Percentiles rank a stretch among this genome's conserved stretches.
Conservation (phyloP, 2,329 filamentous ascomycete genomes). For the Xylaria sp. region DNA sequence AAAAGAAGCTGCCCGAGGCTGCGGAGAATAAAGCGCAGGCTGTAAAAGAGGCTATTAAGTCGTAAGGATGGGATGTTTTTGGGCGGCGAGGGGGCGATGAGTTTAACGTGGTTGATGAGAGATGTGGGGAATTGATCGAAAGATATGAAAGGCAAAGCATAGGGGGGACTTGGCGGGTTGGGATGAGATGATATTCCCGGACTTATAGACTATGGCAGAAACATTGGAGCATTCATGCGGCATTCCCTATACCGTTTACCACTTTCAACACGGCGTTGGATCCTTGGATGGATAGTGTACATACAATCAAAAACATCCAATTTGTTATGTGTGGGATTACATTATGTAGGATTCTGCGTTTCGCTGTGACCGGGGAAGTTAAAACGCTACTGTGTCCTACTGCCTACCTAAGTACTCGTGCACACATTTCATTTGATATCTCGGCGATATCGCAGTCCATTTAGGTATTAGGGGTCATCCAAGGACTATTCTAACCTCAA, state of each 20-base stretch:
- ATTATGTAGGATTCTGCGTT: background rate
- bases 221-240: slow-evolving; percentile 17
- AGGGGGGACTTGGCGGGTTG: background rate
- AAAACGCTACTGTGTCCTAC: slow-evolving; percentile 7
- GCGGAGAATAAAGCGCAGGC: slow-evolving; percentile 20
- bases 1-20: slow-evolving; percentile 59
- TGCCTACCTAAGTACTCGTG: no score
- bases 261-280: slow-evolving; percentile 17
- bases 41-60: slow-evolving; percentile 26
- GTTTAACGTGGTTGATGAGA: background rate
- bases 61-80: slow-evolving; percentile 1
- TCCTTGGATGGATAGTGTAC: background rate
- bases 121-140: background rate
- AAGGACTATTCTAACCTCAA: no score
- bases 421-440: no score
- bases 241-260: slow-evolving; percentile 14
- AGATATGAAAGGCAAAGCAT: background rate
- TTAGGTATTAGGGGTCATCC: no score
- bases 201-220: slow-evolving; percentile 20
- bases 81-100: background rate
- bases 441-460: no score
- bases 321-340: background rate
- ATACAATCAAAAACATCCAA: background rate
- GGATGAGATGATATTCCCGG: background rate
- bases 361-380: background rate